Evolutionary conservation across 805 yeast genomes (phyloP).

Genomic region (Blastobotrys muscicola): DNA sequence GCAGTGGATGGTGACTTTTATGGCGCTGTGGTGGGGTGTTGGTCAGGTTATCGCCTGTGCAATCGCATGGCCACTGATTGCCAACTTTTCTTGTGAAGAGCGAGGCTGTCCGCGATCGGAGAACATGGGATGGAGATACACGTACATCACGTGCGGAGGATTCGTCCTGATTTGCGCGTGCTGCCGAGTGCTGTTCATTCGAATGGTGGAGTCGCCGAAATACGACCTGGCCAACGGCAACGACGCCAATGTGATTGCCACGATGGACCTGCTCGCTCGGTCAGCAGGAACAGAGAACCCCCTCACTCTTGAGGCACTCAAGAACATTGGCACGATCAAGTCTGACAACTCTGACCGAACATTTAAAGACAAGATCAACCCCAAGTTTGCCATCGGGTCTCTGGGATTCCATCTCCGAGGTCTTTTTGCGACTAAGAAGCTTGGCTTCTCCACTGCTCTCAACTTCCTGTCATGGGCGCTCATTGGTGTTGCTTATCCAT

Average conservation of each 20-base stretch:
- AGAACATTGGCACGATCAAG: constrained; percentile 33
- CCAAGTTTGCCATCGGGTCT: constrained; percentile 17
- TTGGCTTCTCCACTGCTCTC: constrained; percentile 39
- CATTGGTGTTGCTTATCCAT: constrained; percentile 50
- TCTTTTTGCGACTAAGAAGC: constrained; percentile 37
- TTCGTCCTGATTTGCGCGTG: constrained; percentile 41
- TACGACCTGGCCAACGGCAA: constrained; percentile 44
- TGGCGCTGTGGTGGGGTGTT: constrained; percentile 55
- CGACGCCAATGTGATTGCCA: constrained; percentile 39
- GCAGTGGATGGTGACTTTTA: constrained; percentile 43
- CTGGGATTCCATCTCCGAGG: constrained; percentile 33
- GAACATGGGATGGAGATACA: constrained; percentile 57
- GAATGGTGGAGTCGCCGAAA: constrained; percentile 47
- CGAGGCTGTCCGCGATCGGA: constrained; percentile 35
- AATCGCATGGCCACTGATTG: constrained; percentile 47
- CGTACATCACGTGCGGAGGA: constrained; percentile 45
- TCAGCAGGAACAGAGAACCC: constrained; percentile 34
- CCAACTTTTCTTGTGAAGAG: constrained; percentile 39
- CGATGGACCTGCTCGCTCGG: constrained; percentile 40
- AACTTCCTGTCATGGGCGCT: constrained; percentile 45
- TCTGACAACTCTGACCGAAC: constrained; percentile 16
- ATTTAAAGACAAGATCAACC: constrained; percentile 9
- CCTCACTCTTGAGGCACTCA: constrained; percentile 40
- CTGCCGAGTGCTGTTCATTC: constrained; percentile 36
- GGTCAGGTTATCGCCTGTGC: constrained; percentile 48